Base-by-base conservation (phyloP, 2,329 filamentous ascomycete species). In the Botrytis porri region DNA sequence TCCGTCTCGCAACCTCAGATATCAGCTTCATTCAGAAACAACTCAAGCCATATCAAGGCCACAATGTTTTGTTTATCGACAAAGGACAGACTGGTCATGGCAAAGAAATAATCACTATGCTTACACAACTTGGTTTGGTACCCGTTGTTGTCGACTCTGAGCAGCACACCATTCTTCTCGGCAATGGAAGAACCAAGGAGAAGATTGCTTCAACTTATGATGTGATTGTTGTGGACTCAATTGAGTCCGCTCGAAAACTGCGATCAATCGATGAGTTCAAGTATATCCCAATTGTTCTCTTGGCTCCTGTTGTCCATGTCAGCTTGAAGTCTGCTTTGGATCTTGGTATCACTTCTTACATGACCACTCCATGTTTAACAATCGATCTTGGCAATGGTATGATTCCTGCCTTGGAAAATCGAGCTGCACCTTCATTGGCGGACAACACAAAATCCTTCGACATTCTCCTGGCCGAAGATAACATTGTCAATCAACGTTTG, bases 271-370 rank as follows among this genome's bases (percentile, higher is more conserved):
- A 98, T 80, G 94, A 97, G 81, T 97, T 98, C 87, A 98, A 98
- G 84, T 98, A 98, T 81, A 94, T 98, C 63, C 96, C 96, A 3
- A 95, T 99, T 76, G 95, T 99, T 61, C 88, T 98, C 75, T 84
- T 98, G 63, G 96, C 94, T 62, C 94, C 95, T 0, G 86, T 94
- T 51, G 94, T 98, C 20, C 93, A 95, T 75, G 94, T 98, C 77
- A 97, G 91, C 82, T 87, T 99, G 78, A 97, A 97, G 84, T 96
- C 94, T 4, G 96, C 95, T 73, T 85, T 98, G 74, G 96, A 98
- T 81, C 88, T 98, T 76, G 95, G 96, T 75, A 97, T 99, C 77
- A 97, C 95, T n/a, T 98, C 95, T 69, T 98, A 98, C 83, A 98
- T 98, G 94, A 98, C 96, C 2, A 97, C 94, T 25, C 96, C 96